Evolutionary conservation across 106 monocot species (phyloP).

Genomic region (Acorus calamus): DNA sequence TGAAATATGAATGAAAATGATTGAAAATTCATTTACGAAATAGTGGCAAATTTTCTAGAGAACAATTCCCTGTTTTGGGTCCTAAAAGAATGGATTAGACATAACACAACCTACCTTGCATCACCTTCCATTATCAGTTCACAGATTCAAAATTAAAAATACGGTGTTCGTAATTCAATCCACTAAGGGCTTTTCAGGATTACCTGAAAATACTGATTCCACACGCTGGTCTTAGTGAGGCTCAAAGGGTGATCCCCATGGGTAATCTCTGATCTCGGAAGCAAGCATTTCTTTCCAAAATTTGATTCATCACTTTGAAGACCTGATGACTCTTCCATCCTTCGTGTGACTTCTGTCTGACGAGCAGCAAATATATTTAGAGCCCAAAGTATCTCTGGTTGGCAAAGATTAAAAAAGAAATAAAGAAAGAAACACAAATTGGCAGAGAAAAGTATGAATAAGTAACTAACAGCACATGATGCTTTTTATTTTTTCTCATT

Average conservation of each 20-base stretch:
- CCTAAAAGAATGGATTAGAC: no score
- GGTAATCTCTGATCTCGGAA: constrained; percentile 54
- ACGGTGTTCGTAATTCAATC: no score
- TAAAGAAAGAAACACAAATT: not conserved
- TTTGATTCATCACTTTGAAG: constrained; percentile 31
- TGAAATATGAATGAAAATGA: constrained; percentile 6
- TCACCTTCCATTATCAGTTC: no score
- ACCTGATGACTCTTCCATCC: constrained; percentile 53
- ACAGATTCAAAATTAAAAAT: no score
- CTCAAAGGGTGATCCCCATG: constrained; percentile 90
- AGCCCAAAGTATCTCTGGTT: constrained; percentile 2
- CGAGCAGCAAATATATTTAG: constrained; percentile 51
- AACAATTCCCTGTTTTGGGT: no score
- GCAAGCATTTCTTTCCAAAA: constrained; percentile 34
- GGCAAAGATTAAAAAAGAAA: not conserved
- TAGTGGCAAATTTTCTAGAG: no score
- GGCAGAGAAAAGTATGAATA: not conserved
- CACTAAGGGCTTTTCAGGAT: not conserved
- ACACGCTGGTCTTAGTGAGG: constrained; percentile 73
- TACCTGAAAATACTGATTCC: constrained; percentile 97
- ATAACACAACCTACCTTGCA: no score
- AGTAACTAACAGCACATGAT: no score
- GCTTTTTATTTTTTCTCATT: no score
- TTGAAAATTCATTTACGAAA: no score
- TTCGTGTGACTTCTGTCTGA: constrained; percentile 92